Evolutionary conservation across 805 yeast genomes (phyloP).

Genomic region (Wickerhamomyces xylosicus): DNA sequence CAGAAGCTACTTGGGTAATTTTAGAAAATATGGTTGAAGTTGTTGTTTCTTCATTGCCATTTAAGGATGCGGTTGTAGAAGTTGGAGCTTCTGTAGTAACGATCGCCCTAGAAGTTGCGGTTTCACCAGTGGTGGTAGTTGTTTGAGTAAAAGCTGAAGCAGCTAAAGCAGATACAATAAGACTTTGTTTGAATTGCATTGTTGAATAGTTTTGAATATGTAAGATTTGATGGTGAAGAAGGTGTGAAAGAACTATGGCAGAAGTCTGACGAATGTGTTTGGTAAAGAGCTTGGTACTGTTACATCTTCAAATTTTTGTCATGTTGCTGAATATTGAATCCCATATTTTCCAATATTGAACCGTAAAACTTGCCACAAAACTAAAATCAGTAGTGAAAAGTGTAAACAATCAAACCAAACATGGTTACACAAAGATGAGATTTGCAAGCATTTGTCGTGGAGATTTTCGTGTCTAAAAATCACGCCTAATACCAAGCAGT

Average conservation of each 20-base stretch:
- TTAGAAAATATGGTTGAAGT: not conserved
- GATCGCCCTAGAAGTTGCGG: not conserved
- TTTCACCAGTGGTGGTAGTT: not conserved
- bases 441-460: not conserved
- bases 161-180: constrained; percentile 7
- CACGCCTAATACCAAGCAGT: not conserved
- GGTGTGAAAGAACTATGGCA: too few species aligned
- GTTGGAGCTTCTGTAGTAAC: not conserved
- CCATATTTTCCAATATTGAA: too few species aligned
- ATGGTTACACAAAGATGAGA: not conserved
- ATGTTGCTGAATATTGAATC: too few species aligned
- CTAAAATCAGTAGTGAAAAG: too few species aligned
- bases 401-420: not conserved
- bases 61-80: not conserved
- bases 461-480: not conserved
- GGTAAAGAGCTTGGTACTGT: too few species aligned
- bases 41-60: not conserved
- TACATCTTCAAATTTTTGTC: too few species aligned
- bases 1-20: not conserved
- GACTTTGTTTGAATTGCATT: constrained; percentile 8
- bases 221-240: not conserved
- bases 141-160: constrained; percentile 19
- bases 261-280: not conserved
- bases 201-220: not conserved
- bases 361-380: constrained; percentile 1